These are phyloP conservation scores for Termitomyces sp. DNA, from an alignment of 768 basidiomycete species.

Conservation along the genomic window DNA sequence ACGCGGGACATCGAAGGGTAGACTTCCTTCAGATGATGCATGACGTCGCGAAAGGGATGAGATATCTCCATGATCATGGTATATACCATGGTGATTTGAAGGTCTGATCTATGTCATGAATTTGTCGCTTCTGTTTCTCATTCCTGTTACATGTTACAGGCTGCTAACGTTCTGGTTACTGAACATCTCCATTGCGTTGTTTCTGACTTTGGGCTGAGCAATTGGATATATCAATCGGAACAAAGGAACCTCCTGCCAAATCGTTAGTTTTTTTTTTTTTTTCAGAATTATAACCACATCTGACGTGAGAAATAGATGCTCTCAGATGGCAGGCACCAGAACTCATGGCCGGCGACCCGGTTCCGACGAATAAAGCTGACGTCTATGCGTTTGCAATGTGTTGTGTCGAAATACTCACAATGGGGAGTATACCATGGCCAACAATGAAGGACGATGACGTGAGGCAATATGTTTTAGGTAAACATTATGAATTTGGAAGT, in stretches of 20 bases:
- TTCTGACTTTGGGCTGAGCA: slow-evolving; percentile 77
- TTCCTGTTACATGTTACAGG: slow-evolving; percentile 31
- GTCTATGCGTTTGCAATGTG: slow-evolving; percentile 66
- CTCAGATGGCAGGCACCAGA: slow-evolving; percentile 72
- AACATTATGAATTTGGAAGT: slow-evolving; percentile 4
- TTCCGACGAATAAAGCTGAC: slow-evolving; percentile 46
- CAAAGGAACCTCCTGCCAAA: slow-evolving; percentile 35
- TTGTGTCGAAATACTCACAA: slow-evolving; percentile 57
- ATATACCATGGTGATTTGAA: slow-evolving; percentile 80
- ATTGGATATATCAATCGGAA: slow-evolving; percentile 69
- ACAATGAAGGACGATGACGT: slow-evolving; percentile 47
- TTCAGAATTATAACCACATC: neutral
- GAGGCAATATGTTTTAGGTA: slow-evolving; percentile 45
- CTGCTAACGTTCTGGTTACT: slow-evolving; percentile 70
- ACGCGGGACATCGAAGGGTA: slow-evolving; percentile 5
- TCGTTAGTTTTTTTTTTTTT: neutral
- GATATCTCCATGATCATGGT: slow-evolving; percentile 62
- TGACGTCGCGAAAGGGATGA: slow-evolving; percentile 76
- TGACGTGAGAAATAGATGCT: slow-evolving; percentile 1
- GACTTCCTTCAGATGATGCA: slow-evolving; percentile 58
- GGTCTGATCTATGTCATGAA: slow-evolving; percentile 26
- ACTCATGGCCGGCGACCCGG: slow-evolving; percentile 40
- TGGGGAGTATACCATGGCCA: slow-evolving; percentile 59
- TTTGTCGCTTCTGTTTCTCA: neutral
- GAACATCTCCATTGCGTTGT: slow-evolving; percentile 62